phyloP scores from a whole-genome alignment of 371 early-diverging fungal genomes.

The Cladochytrium tenue region DNA sequence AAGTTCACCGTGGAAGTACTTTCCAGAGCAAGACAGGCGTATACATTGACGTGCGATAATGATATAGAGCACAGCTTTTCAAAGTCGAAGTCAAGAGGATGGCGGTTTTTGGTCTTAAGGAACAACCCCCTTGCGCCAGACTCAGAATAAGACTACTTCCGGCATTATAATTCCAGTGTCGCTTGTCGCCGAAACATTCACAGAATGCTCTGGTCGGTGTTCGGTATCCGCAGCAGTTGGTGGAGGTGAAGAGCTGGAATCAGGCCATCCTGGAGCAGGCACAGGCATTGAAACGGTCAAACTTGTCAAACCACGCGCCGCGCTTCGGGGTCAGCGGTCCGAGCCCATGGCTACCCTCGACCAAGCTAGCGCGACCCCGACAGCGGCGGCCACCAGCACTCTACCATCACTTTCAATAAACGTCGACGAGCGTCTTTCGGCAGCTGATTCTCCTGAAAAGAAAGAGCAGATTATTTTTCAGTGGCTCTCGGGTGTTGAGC shows the following conservation, averaged over 20 bases:
- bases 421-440: slow-evolving; percentile 53
- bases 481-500: slow-evolving; percentile 76
- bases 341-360: too few species aligned
- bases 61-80: slow-evolving; percentile 95
- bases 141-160: too few species aligned
- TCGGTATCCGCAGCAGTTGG: too few species aligned
- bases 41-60: slow-evolving; percentile 89
- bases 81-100: slow-evolving; percentile 95
- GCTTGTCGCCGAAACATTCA: too few species aligned
- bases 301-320: too few species aligned
- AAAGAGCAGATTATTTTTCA: slow-evolving; percentile 77
- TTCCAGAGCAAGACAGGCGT: slow-evolving; percentile 97
- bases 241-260: too few species aligned
- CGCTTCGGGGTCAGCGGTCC: too few species aligned
- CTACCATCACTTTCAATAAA: background rate
- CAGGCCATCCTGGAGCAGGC: too few species aligned
- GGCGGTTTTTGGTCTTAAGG: slow-evolving; percentile 73
- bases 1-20: slow-evolving; percentile 86
- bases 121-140: slow-evolving; percentile 34
- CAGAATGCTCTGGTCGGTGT: too few species aligned
- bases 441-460: slow-evolving; percentile 67
- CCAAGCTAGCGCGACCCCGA: too few species aligned
- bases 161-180: too few species aligned
- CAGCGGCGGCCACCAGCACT: background rate
- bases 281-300: too few species aligned